phyloP scores from a whole-genome alignment of 202 grass and related monocot species.

The Cymbopogon flexuosus region DNA sequence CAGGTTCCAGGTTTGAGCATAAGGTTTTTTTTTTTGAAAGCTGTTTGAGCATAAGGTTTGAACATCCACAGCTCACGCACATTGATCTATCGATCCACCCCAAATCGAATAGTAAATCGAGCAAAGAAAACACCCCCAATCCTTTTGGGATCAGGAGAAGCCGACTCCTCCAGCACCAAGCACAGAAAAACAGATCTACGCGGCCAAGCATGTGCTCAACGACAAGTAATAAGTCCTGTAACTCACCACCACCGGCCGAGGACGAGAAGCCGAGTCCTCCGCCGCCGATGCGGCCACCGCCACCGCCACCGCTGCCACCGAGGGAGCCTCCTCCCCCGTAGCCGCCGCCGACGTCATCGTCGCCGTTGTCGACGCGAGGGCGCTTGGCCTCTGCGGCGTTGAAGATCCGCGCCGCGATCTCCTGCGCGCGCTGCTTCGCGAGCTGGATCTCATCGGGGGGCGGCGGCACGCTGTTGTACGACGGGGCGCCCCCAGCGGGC shows the following conservation, averaged over 20 bases:
- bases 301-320: constrained; percentile 36
- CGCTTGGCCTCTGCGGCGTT: constrained; percentile 90
- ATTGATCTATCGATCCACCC: constrained; percentile 10
- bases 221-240: not conserved
- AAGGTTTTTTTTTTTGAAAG: too few relatives aligned
- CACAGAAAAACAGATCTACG: constrained; percentile 10
- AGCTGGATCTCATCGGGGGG: constrained; percentile 84
- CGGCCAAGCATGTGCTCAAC: not conserved
- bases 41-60: not conserved
- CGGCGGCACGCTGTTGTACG: constrained; percentile 84
- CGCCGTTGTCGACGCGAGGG: constrained; percentile 67
- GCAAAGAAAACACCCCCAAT: not conserved
- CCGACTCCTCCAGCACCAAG: not conserved
- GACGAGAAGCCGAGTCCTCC: constrained; percentile 42
- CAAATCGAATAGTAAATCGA: not conserved
- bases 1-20: not conserved
- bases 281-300: constrained; percentile 15
- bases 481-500: constrained; percentile 3
- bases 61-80: not conserved
- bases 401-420: constrained; percentile 85
- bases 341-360: constrained; percentile 37
- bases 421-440: constrained; percentile 94
- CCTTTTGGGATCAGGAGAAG: not conserved
- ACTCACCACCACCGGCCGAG: constrained; percentile 45
- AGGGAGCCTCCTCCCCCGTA: constrained; percentile 25